Percentiles rank a stretch among this genome's conserved stretches.
phyloP scores from a whole-genome alignment of 768 basidiomycete genomes.

The Suillus hirtellus region DNA sequence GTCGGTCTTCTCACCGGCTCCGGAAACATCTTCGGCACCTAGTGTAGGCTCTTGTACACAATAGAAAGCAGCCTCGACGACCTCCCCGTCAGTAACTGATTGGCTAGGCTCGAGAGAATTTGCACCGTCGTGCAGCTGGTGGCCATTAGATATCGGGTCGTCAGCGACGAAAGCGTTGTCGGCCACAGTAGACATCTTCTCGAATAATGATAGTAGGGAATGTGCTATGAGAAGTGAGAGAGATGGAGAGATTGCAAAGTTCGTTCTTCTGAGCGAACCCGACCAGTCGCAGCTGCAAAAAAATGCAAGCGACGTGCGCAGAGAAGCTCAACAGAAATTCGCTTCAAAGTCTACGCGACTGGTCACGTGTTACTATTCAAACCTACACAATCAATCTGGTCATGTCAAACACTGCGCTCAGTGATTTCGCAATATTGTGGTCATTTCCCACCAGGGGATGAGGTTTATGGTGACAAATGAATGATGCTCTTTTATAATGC shows the following conservation, averaged over 20 bases:
- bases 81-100: background rate
- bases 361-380: slow-evolving; percentile 4
- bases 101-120: slow-evolving; percentile 1
- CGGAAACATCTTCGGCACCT: background rate
- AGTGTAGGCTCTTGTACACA: background rate
- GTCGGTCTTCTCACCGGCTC: background rate
- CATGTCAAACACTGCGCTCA: background rate
- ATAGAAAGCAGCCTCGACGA: background rate
- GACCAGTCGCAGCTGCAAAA: slow-evolving; percentile 11
- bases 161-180: slow-evolving; percentile 2
- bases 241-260: background rate
- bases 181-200: slow-evolving; percentile 10
- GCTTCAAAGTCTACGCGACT: slow-evolving; percentile 13
- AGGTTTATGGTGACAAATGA: background rate
- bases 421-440: background rate
- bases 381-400: background rate
- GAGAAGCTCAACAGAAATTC: slow-evolving; percentile 5
- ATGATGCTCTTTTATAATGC: background rate
- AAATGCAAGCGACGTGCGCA: slow-evolving; percentile 10
- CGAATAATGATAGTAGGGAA: slow-evolving; percentile 16
- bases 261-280: slow-evolving; percentile 7
- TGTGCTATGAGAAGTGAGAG: slow-evolving; percentile 7
- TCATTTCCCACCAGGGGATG: background rate
- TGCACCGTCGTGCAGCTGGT: background rate
- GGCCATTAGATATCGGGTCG: slow-evolving; percentile 15